Conservation (phyloP, 495 filamentous ascomycete genomes). For the Neurospora sp. region DNA sequence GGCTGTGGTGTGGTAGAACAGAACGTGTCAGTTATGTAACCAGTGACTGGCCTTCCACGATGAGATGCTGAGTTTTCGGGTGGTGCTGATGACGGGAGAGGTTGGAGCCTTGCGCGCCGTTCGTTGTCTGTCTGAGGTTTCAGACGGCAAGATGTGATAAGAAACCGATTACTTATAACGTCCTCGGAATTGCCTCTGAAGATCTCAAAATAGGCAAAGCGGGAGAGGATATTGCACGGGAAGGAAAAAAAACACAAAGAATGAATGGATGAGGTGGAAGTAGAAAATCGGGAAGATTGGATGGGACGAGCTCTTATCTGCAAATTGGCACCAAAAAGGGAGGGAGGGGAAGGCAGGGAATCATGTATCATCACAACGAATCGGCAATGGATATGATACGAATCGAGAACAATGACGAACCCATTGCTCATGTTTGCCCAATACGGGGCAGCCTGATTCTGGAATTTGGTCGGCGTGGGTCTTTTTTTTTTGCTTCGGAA, state of each 20-base stretch:
- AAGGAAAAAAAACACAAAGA: neutral
- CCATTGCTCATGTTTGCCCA: constrained; percentile 10
- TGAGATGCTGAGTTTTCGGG: neutral
- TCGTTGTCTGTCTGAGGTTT: neutral
- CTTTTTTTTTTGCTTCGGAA: neutral
- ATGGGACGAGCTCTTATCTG: neutral
- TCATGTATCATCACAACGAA: neutral
- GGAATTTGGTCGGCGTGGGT: neutral
- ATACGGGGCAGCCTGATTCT: neutral
- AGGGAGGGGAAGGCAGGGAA: neutral
- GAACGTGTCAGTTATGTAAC: constrained; percentile 2
- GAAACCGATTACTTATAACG: neutral
- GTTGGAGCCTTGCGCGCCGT: neutral
- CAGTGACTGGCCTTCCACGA: neutral
- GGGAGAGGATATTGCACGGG: neutral
- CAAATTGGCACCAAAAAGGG: neutral
- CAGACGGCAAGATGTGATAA: neutral
- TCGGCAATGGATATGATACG: neutral
- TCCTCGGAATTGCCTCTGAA: neutral
- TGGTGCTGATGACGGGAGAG: neutral
- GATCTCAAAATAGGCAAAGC: neutral
- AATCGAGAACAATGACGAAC: neutral
- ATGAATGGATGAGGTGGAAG: neutral
- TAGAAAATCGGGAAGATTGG: neutral
- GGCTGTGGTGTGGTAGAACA: neutral